Evolutionary conservation across 1,284 basidiomycete species (phyloP), one percentile per base, ranked within the genome.

Genomic region (Afroboletus lepidellus): DNA sequence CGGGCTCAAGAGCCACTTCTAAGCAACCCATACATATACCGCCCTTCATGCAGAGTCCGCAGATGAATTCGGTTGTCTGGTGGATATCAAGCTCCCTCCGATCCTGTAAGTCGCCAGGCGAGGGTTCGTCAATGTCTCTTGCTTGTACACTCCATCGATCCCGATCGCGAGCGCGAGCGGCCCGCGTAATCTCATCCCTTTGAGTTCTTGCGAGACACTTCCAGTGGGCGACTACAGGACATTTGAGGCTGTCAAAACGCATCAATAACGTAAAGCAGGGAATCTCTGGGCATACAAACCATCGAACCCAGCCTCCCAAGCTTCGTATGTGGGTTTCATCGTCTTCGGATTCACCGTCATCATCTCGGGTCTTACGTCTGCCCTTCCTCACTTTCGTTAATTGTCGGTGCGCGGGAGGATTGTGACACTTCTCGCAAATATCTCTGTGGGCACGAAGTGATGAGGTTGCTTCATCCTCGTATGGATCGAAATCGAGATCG

Each of bases 231-330:
- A 80, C 76, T 23, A 91, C 79, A 13, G 86, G 84, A 58, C 92
- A 95, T 66, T 81, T 85, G 41, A 91, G 72, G 63, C 88, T 91
- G 46, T 33, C 37, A 48, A 41, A 48, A 20, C 1, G 18, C 67
- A 18, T 64, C 7, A 64, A 41, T 9, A 24, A 33, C 7, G 44
- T 53, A 45, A 57, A 53, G 21, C 24, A 42, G 41, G 15, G 42
- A 33, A 48, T 29, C 2, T 21, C 21, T 30, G 20, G 12, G 51
- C 23, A 54, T 55, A 38, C 80, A 51, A 65, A 90, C 88, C 92
- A 94, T 73, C 85, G 79, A 53, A 94, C 82, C 92, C 92, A 95
- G 24, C 92, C 92, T 21, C 89, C 88, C 38, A 90, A 71, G 6
- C 66, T 66, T n/a, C 65, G 69, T 7, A 83, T 69, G 42, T 74